Evolutionary conservation across 331 rosid genomes (phyloP).

Genomic region (Malus hybrid): DNA sequence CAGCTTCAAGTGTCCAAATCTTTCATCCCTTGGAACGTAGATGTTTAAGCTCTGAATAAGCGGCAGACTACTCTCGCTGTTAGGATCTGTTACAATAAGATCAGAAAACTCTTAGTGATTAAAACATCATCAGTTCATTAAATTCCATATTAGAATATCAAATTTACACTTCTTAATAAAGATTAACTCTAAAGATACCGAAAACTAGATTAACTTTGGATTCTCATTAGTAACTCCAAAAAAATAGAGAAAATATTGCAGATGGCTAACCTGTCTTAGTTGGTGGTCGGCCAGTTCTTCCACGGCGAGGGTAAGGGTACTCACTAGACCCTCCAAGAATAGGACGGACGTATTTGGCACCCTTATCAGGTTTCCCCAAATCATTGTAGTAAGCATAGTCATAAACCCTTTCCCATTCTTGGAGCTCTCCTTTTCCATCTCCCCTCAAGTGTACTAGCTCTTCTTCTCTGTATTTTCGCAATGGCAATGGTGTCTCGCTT

Average conservation of each 20-base stretch:
- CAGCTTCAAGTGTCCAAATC: constrained; percentile 79
- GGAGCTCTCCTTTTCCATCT: constrained; percentile 44
- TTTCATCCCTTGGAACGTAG: constrained; percentile 77
- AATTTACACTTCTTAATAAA: not conserved
- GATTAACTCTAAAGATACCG: not conserved
- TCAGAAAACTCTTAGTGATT: not conserved
- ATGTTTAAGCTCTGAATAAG: constrained; percentile 38
- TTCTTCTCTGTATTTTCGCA: constrained; percentile 44
- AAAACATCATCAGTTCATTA: not conserved
- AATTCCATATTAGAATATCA: not conserved
- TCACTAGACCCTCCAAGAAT: constrained; percentile 69
- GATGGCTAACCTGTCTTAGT: constrained; percentile 45
- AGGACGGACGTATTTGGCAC: constrained; percentile 44
- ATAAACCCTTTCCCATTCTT: constrained; percentile 77
- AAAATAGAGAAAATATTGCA: not conserved
- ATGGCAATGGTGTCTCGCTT: constrained; percentile 52
- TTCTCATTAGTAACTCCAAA: not conserved
- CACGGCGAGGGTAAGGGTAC: constrained; percentile 83
- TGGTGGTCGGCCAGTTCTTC: constrained; percentile 65
- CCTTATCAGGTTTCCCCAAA: constrained; percentile 57
- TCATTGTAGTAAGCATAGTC: constrained; percentile 85
- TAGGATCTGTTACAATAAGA: constrained; percentile 31
- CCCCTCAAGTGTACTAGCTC: constrained; percentile 58
- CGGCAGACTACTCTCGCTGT: constrained; percentile 46
- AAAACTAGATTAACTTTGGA: not conserved